A percentile compares a stretch with the other conserved stretches of the same genome.
phyloP scores from a whole-genome alignment of 345 rosid genomes.

The Clausena lansium region DNA sequence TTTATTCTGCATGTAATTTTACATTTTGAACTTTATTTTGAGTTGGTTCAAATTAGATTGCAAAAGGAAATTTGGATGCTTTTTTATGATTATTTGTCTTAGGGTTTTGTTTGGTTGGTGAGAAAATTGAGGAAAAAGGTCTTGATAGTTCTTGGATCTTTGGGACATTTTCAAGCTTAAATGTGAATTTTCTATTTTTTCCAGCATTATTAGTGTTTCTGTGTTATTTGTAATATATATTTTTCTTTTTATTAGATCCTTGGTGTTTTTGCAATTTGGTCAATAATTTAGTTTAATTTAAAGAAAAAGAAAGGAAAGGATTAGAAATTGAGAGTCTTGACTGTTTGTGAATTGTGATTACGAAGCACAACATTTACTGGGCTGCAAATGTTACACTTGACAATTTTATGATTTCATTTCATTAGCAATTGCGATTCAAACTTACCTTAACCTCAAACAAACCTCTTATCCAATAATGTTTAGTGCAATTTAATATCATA shows the following conservation, averaged over 20 bases:
- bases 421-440: not conserved
- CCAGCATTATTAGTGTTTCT: not conserved
- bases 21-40: not conserved
- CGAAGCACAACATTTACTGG: not conserved
- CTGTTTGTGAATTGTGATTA: not conserved
- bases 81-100: not conserved
- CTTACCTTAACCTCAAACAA: not conserved
- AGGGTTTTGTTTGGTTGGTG: not conserved
- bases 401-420: no score
- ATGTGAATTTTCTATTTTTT: not conserved
- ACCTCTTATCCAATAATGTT: no score
- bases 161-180: not conserved
- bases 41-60: not conserved
- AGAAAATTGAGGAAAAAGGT: not conserved
- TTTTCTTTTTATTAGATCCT: not conserved
- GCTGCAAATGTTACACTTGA: not conserved
- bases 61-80: no score
- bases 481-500: no score
- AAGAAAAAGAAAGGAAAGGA: not conserved
- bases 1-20: not conserved
- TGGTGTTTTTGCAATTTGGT: not conserved
- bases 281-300: not conserved
- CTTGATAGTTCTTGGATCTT: not conserved
- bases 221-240: not conserved
- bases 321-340: not conserved